Evolutionary conservation across 2,329 filamentous ascomycete species (phyloP).

Genomic region (Fusarium marasasianum): DNA sequence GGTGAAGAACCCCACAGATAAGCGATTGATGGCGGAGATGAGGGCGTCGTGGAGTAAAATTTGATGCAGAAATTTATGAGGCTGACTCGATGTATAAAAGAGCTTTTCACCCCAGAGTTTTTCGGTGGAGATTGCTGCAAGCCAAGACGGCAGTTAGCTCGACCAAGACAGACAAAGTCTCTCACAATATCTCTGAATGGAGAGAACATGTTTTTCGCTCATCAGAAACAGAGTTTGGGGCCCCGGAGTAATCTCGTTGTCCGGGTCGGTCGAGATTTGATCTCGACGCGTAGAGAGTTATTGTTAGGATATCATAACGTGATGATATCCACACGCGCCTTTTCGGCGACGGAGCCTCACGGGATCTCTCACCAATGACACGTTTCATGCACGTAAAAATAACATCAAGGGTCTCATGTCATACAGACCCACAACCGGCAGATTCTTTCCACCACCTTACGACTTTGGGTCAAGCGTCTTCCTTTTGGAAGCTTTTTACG

Average conservation of each 20-base stretch:
- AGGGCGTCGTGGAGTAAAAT: not conserved
- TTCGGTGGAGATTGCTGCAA: not conserved
- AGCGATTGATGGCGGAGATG: slow-evolving; percentile 20
- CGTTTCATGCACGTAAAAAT: slow-evolving; percentile 33
- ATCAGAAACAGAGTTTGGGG: slow-evolving; percentile 8
- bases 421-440: slow-evolving; percentile 18
- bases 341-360: slow-evolving; percentile 4
- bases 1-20: slow-evolving; percentile 28
- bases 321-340: slow-evolving; percentile 21
- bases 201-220: not conserved
- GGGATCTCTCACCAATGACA: slow-evolving; percentile 13
- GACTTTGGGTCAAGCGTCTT: slow-evolving; percentile 1
- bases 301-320: slow-evolving; percentile 37
- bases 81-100: slow-evolving; percentile 10
- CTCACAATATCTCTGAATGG: not conserved
- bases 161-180: not conserved
- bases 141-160: not conserved
- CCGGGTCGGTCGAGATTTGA: not conserved
- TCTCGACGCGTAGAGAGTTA: slow-evolving; percentile 14
- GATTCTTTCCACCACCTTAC: slow-evolving; percentile 28
- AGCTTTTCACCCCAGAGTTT: not conserved
- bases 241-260: slow-evolving; percentile 28
- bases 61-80: not conserved
- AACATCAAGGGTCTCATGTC: slow-evolving; percentile 2
- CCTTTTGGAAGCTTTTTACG: slow-evolving; percentile 14